Conservation (phyloP, 169 alveolate genomes). For the Plasmodium berghei region DNA sequence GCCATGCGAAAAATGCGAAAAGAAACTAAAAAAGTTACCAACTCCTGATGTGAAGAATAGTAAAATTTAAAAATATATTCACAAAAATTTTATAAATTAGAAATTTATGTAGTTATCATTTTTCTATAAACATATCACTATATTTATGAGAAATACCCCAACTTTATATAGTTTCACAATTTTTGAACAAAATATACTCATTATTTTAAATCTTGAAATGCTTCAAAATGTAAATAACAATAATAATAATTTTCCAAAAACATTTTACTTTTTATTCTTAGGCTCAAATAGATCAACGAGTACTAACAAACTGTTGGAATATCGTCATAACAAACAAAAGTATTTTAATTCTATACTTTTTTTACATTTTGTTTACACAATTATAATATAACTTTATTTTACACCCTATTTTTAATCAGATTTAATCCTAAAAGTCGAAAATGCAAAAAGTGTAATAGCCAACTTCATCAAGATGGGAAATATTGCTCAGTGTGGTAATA, state of each 20-base stretch:
- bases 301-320: slow-evolving; percentile 82
- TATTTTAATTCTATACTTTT: slow-evolving; percentile 18
- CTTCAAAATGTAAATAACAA: neutral
- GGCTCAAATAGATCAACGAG: slow-evolving; percentile 82
- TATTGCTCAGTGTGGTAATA: slow-evolving; percentile 84
- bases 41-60: slow-evolving; percentile 84
- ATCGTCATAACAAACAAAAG: slow-evolving; percentile 81
- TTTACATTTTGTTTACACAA: neutral
- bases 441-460: slow-evolving; percentile 85
- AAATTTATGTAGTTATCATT: neutral
- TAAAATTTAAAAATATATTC: neutral
- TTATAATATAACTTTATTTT: neutral
- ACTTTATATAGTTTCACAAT: too few species aligned
- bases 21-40: slow-evolving; percentile 81
- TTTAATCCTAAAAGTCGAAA: slow-evolving; percentile 81
- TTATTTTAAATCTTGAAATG: neutral
- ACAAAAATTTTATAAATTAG: neutral
- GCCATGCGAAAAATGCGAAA: slow-evolving; percentile 88
- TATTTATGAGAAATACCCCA: neutral
- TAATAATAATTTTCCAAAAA: neutral
- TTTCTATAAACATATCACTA: neutral
- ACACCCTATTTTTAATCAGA: slow-evolving; percentile 24
- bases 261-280: slow-evolving; percentile 17
- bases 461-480: slow-evolving; percentile 84
- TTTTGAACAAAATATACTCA: too few species aligned